A percentile compares a stretch with the other conserved stretches of the same genome.
phyloP scores from a whole-genome alignment of 2,329 filamentous ascomycete species.

The Colletotrichum somersetense region DNA sequence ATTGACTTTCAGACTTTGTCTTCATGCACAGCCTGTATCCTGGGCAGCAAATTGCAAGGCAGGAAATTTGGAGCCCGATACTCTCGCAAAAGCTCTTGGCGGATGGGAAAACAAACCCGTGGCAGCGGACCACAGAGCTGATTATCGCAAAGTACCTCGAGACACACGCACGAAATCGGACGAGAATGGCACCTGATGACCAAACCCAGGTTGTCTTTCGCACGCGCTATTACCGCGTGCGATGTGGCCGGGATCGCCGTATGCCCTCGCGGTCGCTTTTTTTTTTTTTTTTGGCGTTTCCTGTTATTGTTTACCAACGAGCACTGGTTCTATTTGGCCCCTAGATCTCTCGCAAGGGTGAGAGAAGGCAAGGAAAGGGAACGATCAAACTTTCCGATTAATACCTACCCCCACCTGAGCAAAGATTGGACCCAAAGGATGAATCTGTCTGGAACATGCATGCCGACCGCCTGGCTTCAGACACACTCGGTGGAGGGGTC shows the following conservation, averaged over 20 bases:
- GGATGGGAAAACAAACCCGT: constrained; percentile 14
- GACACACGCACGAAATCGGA: constrained; percentile 4
- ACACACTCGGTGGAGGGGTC: constrained; percentile 18
- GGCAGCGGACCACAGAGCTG: constrained; percentile 19
- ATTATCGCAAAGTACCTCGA: constrained; percentile 3
- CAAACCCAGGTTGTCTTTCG: constrained; percentile 2
- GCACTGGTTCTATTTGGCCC: background rate
- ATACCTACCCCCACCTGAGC: constrained; percentile 21
- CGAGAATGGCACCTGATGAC: constrained; percentile 14
- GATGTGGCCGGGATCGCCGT: background rate
- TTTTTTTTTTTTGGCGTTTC: background rate
- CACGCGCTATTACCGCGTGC: background rate
- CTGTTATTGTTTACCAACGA: background rate
- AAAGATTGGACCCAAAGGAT: constrained; percentile 27
- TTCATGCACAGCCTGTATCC: constrained; percentile 40
- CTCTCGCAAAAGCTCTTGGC: constrained; percentile 17
- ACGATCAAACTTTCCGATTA: constrained; percentile 24
- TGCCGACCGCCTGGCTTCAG: background rate
- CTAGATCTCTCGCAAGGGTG: background rate
- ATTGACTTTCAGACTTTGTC: constrained; percentile 24
- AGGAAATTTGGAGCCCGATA: constrained; percentile 25
- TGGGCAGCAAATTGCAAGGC: constrained; percentile 14
- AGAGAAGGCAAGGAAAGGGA: background rate
- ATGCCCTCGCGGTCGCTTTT: background rate
- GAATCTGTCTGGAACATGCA: constrained; percentile 36